phyloP scores from a whole-genome alignment of 2,329 filamentous ascomycete species.

The Fusarium albosuccineum region DNA sequence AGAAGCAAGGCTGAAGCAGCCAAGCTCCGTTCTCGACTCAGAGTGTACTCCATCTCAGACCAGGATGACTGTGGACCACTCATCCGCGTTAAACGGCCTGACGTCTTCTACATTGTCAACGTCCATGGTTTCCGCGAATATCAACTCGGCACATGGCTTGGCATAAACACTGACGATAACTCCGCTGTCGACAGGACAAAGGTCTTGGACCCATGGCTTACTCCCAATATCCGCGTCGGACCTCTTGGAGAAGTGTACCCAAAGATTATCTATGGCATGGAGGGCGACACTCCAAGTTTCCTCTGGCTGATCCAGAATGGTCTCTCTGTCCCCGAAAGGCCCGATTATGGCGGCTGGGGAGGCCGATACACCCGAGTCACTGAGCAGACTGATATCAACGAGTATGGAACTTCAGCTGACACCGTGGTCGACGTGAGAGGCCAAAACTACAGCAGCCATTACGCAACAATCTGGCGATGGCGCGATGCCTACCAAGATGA shows the following conservation, averaged over 20 bases:
- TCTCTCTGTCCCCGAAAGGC: slow-evolving; percentile 5
- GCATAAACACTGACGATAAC: slow-evolving; percentile 2
- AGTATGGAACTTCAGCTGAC: slow-evolving; percentile 17
- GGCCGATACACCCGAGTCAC: slow-evolving; percentile 19
- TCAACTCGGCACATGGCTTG: slow-evolving; percentile 2
- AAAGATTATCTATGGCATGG: slow-evolving; percentile 5
- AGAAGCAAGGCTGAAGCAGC: neutral
- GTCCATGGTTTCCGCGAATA: slow-evolving; percentile 18
- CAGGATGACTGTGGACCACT: slow-evolving; percentile 16
- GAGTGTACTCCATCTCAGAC: slow-evolving; percentile 22
- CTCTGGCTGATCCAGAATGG: slow-evolving; percentile 21
- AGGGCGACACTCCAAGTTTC: slow-evolving; percentile 16
- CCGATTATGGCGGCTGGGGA: slow-evolving; percentile 19
- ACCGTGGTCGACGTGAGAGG: neutral
- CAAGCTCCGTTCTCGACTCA: slow-evolving; percentile 9
- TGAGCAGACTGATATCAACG: slow-evolving; percentile 1
- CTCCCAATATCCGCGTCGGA: slow-evolving; percentile 10
- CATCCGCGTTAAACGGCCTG: slow-evolving; percentile 12
- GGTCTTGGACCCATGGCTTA: slow-evolving; percentile 8
- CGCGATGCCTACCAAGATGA: slow-evolving; percentile 26
- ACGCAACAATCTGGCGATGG: slow-evolving; percentile 26
- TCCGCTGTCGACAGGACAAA: slow-evolving; percentile 4
- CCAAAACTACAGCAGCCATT: slow-evolving; percentile 3
- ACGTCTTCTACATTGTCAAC: slow-evolving; percentile 16
- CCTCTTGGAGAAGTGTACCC: slow-evolving; percentile 10